Evolutionary conservation across 768 basidiomycete genomes (phyloP), one percentile per base, ranked within the genome.

Genomic region (Galerina marginata): DNA sequence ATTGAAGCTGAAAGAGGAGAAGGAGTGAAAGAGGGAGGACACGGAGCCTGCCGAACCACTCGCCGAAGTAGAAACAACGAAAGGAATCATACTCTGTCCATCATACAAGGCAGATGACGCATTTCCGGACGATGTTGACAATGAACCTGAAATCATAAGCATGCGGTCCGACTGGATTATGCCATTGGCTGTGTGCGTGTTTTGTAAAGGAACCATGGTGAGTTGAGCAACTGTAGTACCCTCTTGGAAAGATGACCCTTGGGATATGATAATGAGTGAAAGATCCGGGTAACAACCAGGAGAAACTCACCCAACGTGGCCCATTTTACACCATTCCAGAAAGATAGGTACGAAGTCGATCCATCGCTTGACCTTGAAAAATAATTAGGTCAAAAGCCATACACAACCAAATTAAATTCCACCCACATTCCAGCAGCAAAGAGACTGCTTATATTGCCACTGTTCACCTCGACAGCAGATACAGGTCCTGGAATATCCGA

Each of bases 61-160:
- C 1, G 84, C 70, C 2, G 89, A 79, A 1, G 86, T 77, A 16
- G 95, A 83, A 20, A 87, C 78, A 46, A 97, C 81, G 71, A 93
- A 98, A 2, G 97, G 97, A 65, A 89, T 87, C 70, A 92, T 87
- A 1, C 72, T 81, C 64, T 87, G 76, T 4, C 96, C 96, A 67
- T 99, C 96, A 69, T 87, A 99, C 54, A 99, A 77, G 9, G 91
- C 92, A 3, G 92, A 84, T 2, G 95, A 95, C 4, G 88, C 89
- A 67, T 88, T 89, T 50, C 94, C 95, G 1, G 85, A 81, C 0
- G 86, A 76, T 65, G 92, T 88, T 9, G 82, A 77, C 42, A 99
- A 72, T 36, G 82, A 74, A 4, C 96, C 96, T 25, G 95, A 93
- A 25, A 96, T 84, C 83, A 98, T 84, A 36, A 99, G 79, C 84